Evolutionary conservation across 352 stramenopile species (phyloP).

Genomic region (Pythium aristosporum): DNA sequence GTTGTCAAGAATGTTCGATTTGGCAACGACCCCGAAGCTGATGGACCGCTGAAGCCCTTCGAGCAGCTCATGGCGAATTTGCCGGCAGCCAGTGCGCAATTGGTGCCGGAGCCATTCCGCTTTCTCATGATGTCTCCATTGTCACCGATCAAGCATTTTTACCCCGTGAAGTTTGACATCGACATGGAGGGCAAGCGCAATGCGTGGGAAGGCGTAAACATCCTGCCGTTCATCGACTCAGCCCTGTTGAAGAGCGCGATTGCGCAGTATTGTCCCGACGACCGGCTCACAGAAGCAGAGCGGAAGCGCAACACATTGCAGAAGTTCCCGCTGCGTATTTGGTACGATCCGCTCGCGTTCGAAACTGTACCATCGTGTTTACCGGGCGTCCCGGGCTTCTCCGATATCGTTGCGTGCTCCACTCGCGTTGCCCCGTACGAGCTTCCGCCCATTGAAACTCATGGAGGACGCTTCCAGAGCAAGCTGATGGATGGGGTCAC

Average conservation of each 20-base stretch:
- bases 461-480: conserved; percentile 67
- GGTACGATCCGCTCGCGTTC: conserved; percentile 72
- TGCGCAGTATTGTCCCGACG: conserved; percentile 87
- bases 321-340: conserved; percentile 75
- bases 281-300: conserved; percentile 90
- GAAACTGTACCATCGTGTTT: conserved; percentile 72
- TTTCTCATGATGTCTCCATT: conserved; percentile 95
- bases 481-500: conserved; percentile 71
- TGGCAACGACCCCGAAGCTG: conserved; percentile 52
- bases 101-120: conserved; percentile 92
- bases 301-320: conserved; percentile 86
- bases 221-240: conserved; percentile 98
- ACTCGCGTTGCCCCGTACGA: conserved; percentile 59
- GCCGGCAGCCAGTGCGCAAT: conserved; percentile 92
- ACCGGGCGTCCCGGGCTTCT: conserved; percentile 56
- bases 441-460: conserved; percentile 43
- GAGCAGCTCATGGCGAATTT: conserved; percentile 98
- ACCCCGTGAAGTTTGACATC: conserved; percentile 83
- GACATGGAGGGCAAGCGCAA: conserved; percentile 92
- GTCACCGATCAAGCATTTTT: conserved; percentile 97
- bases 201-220: conserved; percentile 98
- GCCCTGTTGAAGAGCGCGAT: conserved; percentile 92
- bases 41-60: conserved; percentile 93
- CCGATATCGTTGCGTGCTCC: conserved; percentile 64
- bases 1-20: conserved; percentile 78